Evolutionary conservation across 805 yeast species (phyloP).

Genomic region (Ogataea parapolymorpha): DNA sequence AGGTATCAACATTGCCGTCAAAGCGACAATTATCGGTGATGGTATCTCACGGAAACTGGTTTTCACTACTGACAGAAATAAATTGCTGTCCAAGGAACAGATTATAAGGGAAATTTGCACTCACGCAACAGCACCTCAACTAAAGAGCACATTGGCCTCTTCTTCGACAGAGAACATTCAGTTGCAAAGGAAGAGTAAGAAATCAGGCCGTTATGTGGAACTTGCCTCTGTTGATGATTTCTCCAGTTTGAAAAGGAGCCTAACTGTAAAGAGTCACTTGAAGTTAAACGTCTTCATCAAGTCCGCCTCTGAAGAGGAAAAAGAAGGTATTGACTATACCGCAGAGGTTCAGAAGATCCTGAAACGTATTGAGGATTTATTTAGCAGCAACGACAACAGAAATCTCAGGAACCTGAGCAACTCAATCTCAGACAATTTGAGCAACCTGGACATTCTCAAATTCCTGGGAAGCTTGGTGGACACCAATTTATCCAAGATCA

Average conservation of each 20-base stretch:
- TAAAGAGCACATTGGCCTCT: constrained; percentile 1
- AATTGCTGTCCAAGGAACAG: constrained; percentile 6
- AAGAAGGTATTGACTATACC: constrained; percentile 4
- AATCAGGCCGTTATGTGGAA: constrained; percentile 37
- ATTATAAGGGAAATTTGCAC: constrained; percentile 6
- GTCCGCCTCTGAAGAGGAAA: not conserved
- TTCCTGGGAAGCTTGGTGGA: constrained; percentile 20
- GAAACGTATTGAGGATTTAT: constrained; percentile 15
- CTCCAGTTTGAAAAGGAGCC: constrained; percentile 41
- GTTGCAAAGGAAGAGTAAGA: constrained; percentile 45
- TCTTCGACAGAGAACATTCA: not conserved
- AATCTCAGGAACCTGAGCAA: constrained; percentile 16
- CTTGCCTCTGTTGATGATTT: constrained; percentile 41
- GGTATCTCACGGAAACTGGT: constrained; percentile 1
- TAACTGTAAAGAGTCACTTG: constrained; percentile 44
- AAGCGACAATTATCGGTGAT: constrained; percentile 2
- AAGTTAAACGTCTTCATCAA: constrained; percentile 28
- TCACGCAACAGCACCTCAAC: not conserved
- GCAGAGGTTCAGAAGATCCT: constrained; percentile 13
- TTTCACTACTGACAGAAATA: constrained; percentile 6
- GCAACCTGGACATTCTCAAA: constrained; percentile 21
- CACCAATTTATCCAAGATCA: constrained; percentile 17
- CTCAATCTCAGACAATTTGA: constrained; percentile 22
- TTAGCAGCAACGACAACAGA: constrained; percentile 11
- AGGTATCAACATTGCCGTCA: constrained; percentile 5